Evolutionary conservation across 306 rosid species (phyloP).

Genomic region (Cyclanthera cordifolia): DNA sequence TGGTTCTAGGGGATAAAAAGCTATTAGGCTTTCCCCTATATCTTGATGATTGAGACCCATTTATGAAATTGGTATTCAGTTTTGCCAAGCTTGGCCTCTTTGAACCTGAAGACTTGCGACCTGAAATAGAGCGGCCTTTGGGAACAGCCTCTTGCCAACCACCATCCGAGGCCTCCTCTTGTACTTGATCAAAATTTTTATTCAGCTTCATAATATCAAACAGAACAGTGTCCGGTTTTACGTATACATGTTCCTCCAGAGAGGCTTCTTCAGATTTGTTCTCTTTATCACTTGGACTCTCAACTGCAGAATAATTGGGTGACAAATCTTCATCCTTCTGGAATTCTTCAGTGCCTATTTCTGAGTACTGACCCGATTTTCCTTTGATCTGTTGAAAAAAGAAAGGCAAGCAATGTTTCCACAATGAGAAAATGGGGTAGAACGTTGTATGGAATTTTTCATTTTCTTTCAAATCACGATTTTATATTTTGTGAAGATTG

Average conservation of each 20-base stretch:
- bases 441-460: too few relatives aligned
- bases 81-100: constrained; percentile 86
- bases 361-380: constrained; percentile 60
- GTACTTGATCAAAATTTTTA: constrained; percentile 30
- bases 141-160: constrained; percentile 99
- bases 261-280: constrained; percentile 48
- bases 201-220: constrained; percentile 29
- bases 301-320: constrained; percentile 28
- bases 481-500: background rate
- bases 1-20: constrained; percentile 44
- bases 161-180: constrained; percentile 62
- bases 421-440: background rate
- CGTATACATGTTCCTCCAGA: constrained; percentile 31
- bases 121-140: constrained; percentile 61
- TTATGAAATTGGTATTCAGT: constrained; percentile 64
- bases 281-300: constrained; percentile 74
- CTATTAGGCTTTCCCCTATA: constrained; percentile 49
- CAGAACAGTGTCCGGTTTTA: constrained; percentile 37
- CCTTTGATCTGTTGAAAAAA: constrained; percentile 58
- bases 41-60: constrained; percentile 56
- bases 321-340: constrained; percentile 49
- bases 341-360: constrained; percentile 45
- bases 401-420: constrained; percentile 17
- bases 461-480: too few relatives aligned
- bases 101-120: constrained; percentile 64